Base-by-base conservation (phyloP, 1,284 basidiomycete species). In the Heterobasidion occidentale region DNA sequence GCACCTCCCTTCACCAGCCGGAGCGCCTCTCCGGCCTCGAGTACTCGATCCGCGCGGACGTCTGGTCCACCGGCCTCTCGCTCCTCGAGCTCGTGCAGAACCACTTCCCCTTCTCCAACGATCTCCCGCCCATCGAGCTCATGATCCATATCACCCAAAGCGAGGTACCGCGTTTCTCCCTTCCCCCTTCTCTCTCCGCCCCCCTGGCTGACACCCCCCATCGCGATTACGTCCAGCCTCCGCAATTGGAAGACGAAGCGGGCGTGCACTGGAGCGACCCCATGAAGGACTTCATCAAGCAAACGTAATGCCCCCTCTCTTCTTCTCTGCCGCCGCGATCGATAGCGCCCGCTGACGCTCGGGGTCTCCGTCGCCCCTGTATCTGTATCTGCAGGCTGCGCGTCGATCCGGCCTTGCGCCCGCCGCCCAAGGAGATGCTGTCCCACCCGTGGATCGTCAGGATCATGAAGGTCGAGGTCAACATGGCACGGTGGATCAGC, bases 21-120 rank as follows among this genome's bases (percentile, higher is more conserved):
- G 96, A 98, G 71, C 84, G 96, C 53, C 94, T 98, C 63, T 86
- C 84, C 56, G 94, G 94, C 8, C 78, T 88, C 56, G 83, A 88
- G 54, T 98, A 98, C 71, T 90, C 90, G 34, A 97, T 98, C 68
- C 87, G 90, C 54, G 92, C 94, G 20, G 95, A 99, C 68, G 94
- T 99, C n/a, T 99, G 95, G 95, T 98, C 95, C 1, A 88, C 93
- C 35, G 96, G 95, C 20, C 83, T 99, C 46, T 90, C 95, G 0
- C 79, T 99, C 33, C 80, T 98, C 60, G 96, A 99, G 72, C 83
- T 99, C 20, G 91, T 95, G 1, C 87, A 93, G 69, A 95, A 98
- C 67, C 86, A 90, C 15, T 98, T 96, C 77, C 97, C 97, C 1
- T 98, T 98, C 76, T 92, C 95, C 1, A 87, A 84, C 50, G 94